Evolutionary conservation across 1,139 yeast genomes (phyloP).

Genomic region (Magnusiomyces suaveolens): DNA sequence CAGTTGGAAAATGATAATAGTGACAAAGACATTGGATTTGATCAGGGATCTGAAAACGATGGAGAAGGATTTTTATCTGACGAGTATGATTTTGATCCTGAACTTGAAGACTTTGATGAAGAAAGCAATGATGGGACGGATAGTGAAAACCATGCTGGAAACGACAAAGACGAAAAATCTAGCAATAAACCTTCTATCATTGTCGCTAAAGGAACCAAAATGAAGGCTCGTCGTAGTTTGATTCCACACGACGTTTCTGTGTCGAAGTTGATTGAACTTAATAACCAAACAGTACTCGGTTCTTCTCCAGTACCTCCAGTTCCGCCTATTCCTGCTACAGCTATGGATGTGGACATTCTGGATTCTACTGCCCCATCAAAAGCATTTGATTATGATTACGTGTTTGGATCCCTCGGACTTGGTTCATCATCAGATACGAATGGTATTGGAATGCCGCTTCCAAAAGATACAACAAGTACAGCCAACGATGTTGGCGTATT

Average conservation of each 20-base stretch:
- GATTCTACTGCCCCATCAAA: too few relatives aligned
- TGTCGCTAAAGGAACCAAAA: slow-evolving; percentile 17
- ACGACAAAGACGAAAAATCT: not conserved
- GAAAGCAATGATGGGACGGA: too few relatives aligned
- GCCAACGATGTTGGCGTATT: too few relatives aligned
- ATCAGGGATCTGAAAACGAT: too few relatives aligned
- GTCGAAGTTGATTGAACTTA: slow-evolving; percentile 16
- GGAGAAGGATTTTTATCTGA: not conserved
- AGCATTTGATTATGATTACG: too few relatives aligned
- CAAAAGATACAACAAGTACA: too few relatives aligned
- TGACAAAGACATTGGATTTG: not conserved
- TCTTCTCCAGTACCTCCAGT: not conserved
- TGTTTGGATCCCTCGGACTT: too few relatives aligned
- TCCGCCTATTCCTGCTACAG: not conserved
- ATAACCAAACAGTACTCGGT: slow-evolving; percentile 18
- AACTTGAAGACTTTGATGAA: not conserved
- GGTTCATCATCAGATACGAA: too few relatives aligned
- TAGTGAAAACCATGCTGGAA: not conserved
- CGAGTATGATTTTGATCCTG: not conserved
- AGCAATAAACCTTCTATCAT: slow-evolving; percentile 8
- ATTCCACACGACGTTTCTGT: slow-evolving; percentile 23
- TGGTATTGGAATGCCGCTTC: too few relatives aligned
- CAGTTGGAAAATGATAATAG: not conserved
- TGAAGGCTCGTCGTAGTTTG: slow-evolving; percentile 31
- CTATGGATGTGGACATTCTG: not conserved